These are phyloP conservation scores for Paracorniculantispora psalliotae DNA, from an alignment of 2,329 filamentous ascomycete species.

Conservation along the genomic window DNA sequence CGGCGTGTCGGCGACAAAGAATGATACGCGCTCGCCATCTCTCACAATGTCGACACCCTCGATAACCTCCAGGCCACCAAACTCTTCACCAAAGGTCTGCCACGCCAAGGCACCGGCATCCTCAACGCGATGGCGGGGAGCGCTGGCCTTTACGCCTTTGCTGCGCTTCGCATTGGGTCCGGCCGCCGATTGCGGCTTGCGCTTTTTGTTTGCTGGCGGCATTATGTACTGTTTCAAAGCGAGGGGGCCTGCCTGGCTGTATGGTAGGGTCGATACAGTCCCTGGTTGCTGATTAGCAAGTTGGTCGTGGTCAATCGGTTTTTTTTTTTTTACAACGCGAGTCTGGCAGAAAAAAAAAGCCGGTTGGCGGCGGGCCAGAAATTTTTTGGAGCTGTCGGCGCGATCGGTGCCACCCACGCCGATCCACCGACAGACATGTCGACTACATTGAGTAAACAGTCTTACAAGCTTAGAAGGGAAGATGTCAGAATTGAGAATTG, in stretches of 20 bases:
- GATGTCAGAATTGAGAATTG: too few relatives aligned
- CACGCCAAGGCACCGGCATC: conserved; percentile 48
- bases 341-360: not conserved
- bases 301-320: not conserved
- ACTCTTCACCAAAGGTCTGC: conserved; percentile 84
- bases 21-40: conserved; percentile 54
- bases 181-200: conserved; percentile 31
- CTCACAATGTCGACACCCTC: conserved; percentile 83
- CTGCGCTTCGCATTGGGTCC: conserved; percentile 33
- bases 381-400: conserved; percentile 7
- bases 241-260: not conserved
- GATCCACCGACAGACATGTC: not conserved
- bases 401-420: conserved; percentile 1
- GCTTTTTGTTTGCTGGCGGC: conserved; percentile 32
- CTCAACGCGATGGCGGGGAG: conserved; percentile 27
- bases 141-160: conserved; percentile 28
- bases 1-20: conserved; percentile 37
- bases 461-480: not conserved
- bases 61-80: conserved; percentile 87
- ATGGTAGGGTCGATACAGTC: not conserved
- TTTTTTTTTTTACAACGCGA: not conserved
- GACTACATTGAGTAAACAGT: not conserved
- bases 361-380: not conserved
- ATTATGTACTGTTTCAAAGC: conserved; percentile 18
- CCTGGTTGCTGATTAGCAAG: not conserved